Conservation (phyloP, 805 yeast genomes). For the Sugiyamaella lignohabitans region DNA sequence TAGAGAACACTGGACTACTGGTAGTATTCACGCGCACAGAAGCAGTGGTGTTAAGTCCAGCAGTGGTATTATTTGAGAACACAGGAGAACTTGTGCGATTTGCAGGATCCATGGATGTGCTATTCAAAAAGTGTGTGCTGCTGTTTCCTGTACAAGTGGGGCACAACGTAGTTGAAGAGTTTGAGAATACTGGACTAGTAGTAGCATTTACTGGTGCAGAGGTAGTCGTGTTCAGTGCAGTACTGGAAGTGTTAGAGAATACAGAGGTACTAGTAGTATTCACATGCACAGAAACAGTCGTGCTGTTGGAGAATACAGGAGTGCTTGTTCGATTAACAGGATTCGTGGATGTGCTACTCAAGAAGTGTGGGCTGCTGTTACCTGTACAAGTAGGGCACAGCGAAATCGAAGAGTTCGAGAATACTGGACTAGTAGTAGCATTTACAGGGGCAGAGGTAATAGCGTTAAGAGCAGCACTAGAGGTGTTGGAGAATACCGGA, state of each 20-base stretch:
- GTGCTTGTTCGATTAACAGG: too few species aligned
- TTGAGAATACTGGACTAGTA: too few species aligned
- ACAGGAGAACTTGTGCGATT: not conserved
- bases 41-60: constrained; percentile 1
- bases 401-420: not conserved
- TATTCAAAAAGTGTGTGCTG: not conserved
- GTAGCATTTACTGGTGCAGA: not conserved
- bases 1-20: not conserved
- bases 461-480: not conserved
- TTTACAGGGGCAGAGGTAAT: not conserved
- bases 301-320: not conserved
- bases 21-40: not conserved
- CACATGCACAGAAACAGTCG: too few species aligned
- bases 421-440: not conserved
- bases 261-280: not conserved
- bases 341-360: too few species aligned
- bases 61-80: not conserved
- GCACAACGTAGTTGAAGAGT: too few species aligned
- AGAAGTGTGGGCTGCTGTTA: too few species aligned
- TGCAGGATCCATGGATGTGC: not conserved
- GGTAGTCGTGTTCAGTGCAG: not conserved
- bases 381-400: not conserved
- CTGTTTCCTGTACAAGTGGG: not conserved
- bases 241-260: not conserved
- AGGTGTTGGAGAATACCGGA: not conserved